phyloP scores from a whole-genome alignment of 2,329 filamentous ascomycete species.

The Talaromyces sp. region DNA sequence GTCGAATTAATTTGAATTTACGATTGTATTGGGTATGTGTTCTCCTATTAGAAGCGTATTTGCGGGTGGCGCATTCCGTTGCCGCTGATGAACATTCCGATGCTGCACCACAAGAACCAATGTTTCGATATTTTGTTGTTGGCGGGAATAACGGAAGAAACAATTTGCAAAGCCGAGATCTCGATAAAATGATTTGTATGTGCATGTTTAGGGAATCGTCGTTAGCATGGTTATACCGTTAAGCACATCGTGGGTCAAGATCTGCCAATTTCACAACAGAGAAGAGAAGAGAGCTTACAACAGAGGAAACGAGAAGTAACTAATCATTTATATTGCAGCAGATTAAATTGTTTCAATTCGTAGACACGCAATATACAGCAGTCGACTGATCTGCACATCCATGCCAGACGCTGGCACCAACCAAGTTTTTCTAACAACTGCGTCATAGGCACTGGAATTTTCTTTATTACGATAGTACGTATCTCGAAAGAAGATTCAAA shows the following conservation, averaged over 20 bases:
- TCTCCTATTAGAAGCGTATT: neutral
- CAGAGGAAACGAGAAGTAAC: neutral
- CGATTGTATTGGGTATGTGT: neutral
- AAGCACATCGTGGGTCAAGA: neutral
- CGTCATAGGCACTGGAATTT: neutral
- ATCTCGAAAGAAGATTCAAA: neutral
- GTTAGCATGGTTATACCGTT: neutral
- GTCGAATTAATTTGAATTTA: neutral
- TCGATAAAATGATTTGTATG: neutral
- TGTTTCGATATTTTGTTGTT: neutral
- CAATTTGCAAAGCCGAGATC: neutral
- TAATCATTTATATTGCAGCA: neutral
- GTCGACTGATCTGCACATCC: neutral
- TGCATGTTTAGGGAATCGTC: neutral
- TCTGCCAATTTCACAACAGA: neutral
- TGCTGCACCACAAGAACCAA: neutral
- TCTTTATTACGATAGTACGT: neutral
- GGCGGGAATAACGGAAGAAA: neutral
- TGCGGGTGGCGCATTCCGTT: neutral
- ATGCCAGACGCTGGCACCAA: neutral
- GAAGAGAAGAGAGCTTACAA: neutral
- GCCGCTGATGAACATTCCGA: neutral
- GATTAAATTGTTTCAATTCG: neutral
- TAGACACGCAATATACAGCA: neutral
- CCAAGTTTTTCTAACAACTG: neutral